These are phyloP conservation scores for Stephania japonica DNA, from an alignment of 164 flowering plant species.

Conservation along the genomic window DNA sequence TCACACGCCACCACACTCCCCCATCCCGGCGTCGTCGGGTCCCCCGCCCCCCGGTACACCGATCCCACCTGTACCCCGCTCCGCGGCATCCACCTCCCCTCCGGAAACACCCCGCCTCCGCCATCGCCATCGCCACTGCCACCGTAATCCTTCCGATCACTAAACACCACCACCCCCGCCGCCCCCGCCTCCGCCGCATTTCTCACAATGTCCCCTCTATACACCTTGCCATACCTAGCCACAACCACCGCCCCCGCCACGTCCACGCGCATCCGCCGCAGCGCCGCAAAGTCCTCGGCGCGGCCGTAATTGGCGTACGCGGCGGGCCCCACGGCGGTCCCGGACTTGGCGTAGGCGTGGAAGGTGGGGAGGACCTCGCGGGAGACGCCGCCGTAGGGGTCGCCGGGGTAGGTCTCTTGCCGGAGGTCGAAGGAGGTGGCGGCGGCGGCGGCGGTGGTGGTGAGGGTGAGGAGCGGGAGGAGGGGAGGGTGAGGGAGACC, in stretches of 20 bases:
- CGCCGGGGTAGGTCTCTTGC: slow-evolving; percentile 42
- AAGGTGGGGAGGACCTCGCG: slow-evolving; percentile 47
- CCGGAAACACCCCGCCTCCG: slow-evolving; percentile 56
- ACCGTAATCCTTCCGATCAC: slow-evolving; percentile 61
- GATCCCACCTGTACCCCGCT: slow-evolving; percentile 77
- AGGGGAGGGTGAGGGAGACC: slow-evolving; percentile 51
- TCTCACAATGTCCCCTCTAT: slow-evolving; percentile 60
- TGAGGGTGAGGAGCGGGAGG: slow-evolving; percentile 38
- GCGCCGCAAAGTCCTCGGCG: slow-evolving; percentile 41
- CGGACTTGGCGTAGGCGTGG: slow-evolving; percentile 65
- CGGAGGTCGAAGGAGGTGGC: slow-evolving; percentile 36
- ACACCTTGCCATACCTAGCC: slow-evolving; percentile 64
- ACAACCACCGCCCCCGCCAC: slow-evolving; percentile 45
- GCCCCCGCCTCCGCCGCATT: slow-evolving; percentile 58
- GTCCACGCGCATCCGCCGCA: slow-evolving; percentile 45
- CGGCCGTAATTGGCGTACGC: slow-evolving; percentile 67
- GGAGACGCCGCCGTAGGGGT: slow-evolving; percentile 49
- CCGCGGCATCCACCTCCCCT: slow-evolving; percentile 68
- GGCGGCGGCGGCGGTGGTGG: slow-evolving; percentile 27
- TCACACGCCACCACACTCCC: slow-evolving; percentile 48
- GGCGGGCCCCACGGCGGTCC: slow-evolving; percentile 41
- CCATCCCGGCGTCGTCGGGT: slow-evolving; percentile 82
- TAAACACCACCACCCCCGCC: slow-evolving; percentile 44
- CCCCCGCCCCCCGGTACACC: slow-evolving; percentile 49
- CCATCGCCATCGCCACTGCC: slow-evolving; percentile 32